phyloP scores from a whole-genome alignment of 106 monocot genomes.

The Narthecium ossifragum region DNA sequence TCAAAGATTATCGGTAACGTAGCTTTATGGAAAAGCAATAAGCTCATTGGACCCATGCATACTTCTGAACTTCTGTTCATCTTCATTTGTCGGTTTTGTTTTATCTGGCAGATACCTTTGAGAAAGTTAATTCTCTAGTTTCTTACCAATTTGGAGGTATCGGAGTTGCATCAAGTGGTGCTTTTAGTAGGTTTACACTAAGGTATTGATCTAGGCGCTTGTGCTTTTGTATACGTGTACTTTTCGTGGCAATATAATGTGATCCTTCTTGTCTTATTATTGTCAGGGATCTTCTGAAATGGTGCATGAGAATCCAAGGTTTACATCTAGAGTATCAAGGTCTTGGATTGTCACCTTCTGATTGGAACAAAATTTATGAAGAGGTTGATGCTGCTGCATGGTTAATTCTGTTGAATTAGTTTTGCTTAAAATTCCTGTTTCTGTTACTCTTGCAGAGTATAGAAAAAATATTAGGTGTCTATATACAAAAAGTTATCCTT shows the following conservation, averaged over 20 bases:
- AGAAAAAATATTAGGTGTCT: too few species aligned
- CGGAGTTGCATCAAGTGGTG: slow-evolving; percentile 16
- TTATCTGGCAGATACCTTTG: slow-evolving; percentile 54
- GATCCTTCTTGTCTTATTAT: neutral
- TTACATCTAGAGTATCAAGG: slow-evolving; percentile 26
- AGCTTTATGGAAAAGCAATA: slow-evolving; percentile 1
- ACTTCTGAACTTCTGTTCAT: too few species aligned
- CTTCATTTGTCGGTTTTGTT: neutral
- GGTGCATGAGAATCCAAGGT: slow-evolving; percentile 68
- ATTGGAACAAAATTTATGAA: slow-evolving; percentile 56
- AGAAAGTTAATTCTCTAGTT: slow-evolving; percentile 33
- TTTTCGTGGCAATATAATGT: too few species aligned
- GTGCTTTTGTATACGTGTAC: neutral
- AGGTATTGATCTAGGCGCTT: slow-evolving; percentile 31
- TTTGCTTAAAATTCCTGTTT: slow-evolving; percentile 1
- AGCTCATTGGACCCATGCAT: too few species aligned
- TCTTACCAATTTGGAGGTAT: slow-evolving; percentile 22
- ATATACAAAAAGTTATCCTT: neutral
- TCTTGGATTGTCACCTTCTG: slow-evolving; percentile 24
- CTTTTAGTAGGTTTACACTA: slow-evolving; percentile 45
- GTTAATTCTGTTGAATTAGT: neutral
- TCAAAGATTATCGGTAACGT: slow-evolving; percentile 65
- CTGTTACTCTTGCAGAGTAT: too few species aligned
- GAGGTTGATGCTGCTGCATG: too few species aligned
- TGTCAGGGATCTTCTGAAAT: slow-evolving; percentile 85